Percentiles rank a stretch among this genome's conserved stretches.
Conservation (phyloP, 768 basidiomycete species). For the Xerocomellus chrysenteron region DNA sequence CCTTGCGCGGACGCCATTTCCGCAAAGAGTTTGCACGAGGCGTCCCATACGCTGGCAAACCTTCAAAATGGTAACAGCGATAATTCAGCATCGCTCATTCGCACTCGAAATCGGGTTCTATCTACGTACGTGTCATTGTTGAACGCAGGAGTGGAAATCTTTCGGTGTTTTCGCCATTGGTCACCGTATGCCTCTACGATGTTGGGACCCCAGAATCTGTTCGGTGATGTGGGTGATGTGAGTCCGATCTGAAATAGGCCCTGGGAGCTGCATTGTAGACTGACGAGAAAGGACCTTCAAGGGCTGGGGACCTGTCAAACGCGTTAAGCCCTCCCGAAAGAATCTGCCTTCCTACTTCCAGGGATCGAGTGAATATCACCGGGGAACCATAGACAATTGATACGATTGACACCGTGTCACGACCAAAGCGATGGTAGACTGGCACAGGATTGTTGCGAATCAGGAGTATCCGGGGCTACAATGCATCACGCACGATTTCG, state of each 20-base stretch:
- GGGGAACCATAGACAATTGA: slow-evolving; percentile 14
- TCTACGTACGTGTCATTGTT: slow-evolving; percentile 20
- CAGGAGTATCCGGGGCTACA: background rate
- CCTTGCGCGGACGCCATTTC: slow-evolving; percentile 14
- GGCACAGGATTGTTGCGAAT: background rate
- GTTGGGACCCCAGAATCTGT: slow-evolving; percentile 23
- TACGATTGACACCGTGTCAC: slow-evolving; percentile 19
- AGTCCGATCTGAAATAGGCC: too few species aligned
- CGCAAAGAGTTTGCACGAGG: slow-evolving; percentile 8
- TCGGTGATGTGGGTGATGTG: background rate
- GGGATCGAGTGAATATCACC: slow-evolving; percentile 16
- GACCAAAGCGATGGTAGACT: slow-evolving; percentile 13
- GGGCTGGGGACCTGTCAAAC: slow-evolving; percentile 2
- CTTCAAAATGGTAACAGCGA: background rate
- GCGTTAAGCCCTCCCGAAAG: slow-evolving; percentile 6
- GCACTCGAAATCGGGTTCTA: background rate
- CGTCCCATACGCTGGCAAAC: slow-evolving; percentile 15
- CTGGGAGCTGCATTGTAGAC: background rate
- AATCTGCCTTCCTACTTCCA: slow-evolving; percentile 14
- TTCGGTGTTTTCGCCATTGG: slow-evolving; percentile 21
- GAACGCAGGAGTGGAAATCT: slow-evolving; percentile 16
- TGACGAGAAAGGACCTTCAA: slow-evolving; percentile 1
- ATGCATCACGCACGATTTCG: slow-evolving; percentile 9
- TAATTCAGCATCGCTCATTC: background rate
- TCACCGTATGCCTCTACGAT: slow-evolving; percentile 11